phyloP scores from a whole-genome alignment of 331 rosid genomes.

The Ulmus americana region DNA sequence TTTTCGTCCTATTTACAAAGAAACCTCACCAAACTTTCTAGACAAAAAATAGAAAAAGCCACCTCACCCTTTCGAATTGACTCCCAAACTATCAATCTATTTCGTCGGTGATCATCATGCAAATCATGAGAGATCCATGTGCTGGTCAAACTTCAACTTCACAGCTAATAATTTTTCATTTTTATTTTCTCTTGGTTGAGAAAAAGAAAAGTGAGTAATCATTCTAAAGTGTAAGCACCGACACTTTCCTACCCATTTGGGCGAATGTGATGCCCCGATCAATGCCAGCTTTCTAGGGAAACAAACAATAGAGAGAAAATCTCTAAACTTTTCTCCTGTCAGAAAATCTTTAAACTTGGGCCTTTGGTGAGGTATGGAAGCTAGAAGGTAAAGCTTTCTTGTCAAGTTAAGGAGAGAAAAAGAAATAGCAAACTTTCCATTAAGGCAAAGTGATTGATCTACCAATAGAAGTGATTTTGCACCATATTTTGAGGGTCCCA shows the following conservation, averaged over 20 bases:
- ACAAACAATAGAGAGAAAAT: neutral
- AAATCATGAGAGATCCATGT: conserved; percentile 7
- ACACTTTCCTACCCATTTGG: neutral
- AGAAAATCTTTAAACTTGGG: no score
- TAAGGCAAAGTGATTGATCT: neutral
- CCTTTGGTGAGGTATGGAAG: no score
- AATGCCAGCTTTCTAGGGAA: conserved; percentile 5
- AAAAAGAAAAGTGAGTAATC: neutral
- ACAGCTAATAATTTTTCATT: neutral
- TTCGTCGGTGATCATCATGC: conserved; percentile 17
- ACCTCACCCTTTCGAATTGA: conserved; percentile 1
- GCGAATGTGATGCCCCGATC: conserved; percentile 5
- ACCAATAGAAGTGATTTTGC: conserved; percentile 16
- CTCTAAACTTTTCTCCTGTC: neutral
- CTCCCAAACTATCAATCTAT: neutral
- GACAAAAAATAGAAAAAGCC: neutral
- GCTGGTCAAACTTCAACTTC: conserved; percentile 7
- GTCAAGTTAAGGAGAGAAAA: neutral
- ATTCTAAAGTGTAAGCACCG: conserved; percentile 2
- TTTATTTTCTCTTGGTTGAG: neutral
- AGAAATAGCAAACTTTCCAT: neutral
- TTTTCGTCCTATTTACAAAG: neutral
- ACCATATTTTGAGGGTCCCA: neutral
- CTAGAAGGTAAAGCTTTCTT: neutral
- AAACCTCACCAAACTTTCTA: neutral